These are phyloP conservation scores for Ogataea dorogensis DNA, from an alignment of 805 yeast species.

Conservation along the genomic window DNA sequence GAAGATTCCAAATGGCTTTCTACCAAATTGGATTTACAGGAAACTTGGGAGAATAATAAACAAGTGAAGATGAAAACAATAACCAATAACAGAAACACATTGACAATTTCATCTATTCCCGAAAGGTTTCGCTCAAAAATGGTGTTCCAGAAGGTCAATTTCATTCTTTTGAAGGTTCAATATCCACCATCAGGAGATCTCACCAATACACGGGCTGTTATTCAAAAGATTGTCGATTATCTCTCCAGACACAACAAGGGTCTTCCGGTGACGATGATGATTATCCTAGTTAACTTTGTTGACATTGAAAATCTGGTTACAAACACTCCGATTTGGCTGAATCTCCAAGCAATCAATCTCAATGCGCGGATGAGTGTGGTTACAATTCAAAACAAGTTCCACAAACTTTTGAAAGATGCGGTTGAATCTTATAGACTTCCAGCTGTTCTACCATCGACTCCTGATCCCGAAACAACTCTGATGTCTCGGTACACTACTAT, in stretches of 20 bases:
- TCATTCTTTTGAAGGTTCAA: conserved; percentile 55
- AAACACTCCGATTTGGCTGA: conserved; percentile 11
- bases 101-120: conserved; percentile 44
- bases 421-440: conserved; percentile 3
- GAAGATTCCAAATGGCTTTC: conserved; percentile 10
- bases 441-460: neutral
- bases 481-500: conserved; percentile 19
- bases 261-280: conserved; percentile 14
- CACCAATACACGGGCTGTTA: conserved; percentile 18
- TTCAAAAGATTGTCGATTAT: conserved; percentile 23
- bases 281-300: conserved; percentile 11
- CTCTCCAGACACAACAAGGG: conserved; percentile 14
- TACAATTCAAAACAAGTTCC: conserved; percentile 5
- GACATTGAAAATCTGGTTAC: neutral
- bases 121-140: conserved; percentile 36
- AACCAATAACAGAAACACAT: conserved; percentile 3
- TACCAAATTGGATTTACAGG: conserved; percentile 27
- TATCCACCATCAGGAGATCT: conserved; percentile 26
- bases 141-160: conserved; percentile 40
- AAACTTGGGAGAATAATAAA: conserved; percentile 28
- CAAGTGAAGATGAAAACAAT: conserved; percentile 8
- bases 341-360: conserved; percentile 1
- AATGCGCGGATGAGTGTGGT: conserved; percentile 5
- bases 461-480: conserved; percentile 18
- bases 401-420: conserved; percentile 1